Base-by-base conservation (phyloP, 805 yeast species). In the Kregervanrija pseudodelftensis region DNA sequence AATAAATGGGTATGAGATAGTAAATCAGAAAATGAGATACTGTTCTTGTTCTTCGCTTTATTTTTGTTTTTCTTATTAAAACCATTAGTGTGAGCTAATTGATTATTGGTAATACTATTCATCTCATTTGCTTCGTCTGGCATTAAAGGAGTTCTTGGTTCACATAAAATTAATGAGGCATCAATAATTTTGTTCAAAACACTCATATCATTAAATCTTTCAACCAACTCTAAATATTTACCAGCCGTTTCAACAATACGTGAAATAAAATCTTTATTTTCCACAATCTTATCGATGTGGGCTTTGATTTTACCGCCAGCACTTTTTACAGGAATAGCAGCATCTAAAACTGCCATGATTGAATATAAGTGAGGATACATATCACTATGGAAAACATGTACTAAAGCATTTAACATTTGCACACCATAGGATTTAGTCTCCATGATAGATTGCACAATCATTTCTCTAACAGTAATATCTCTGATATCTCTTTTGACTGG, bases 1-100 rank as follows among this genome's bases (percentile, higher is more conserved):
- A 84, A 83, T 43, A 77, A 67, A 43, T 76, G 79, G 39, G 80
- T 70, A 59, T 83, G 85, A 1, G 89, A 79, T 39, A 82, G 67
- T 30, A 83, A 58, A 63, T 85, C 95, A 8, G 90, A 75, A 49
- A 82, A 63, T 4, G 88, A 79, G 54, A 70, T 71, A 54, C 67
- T 73, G 42, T 70, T 60, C 44, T 58, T 63, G 51, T 67, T 66
- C 46, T 66, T 68, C 39, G 57, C 60, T 16, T 49, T 52, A 39
- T 50, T 51, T 12, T 33, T 45, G 8, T 5, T 22, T 22, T 22
- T 22, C 28, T 22, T 22, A 22, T 22, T 22, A 22, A 22, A 22
- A 7, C 28, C 28, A 7, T 7, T 22, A 7, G 28, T 22, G 2
- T 22, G 28, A 4, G 8, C 28, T 7, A 22, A 22, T 22, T 22